Evolutionary conservation across 2,329 filamentous ascomycete species (phyloP), one percentile per base, ranked within the genome.

Genomic region (Tolypocladium guangdongense): DNA sequence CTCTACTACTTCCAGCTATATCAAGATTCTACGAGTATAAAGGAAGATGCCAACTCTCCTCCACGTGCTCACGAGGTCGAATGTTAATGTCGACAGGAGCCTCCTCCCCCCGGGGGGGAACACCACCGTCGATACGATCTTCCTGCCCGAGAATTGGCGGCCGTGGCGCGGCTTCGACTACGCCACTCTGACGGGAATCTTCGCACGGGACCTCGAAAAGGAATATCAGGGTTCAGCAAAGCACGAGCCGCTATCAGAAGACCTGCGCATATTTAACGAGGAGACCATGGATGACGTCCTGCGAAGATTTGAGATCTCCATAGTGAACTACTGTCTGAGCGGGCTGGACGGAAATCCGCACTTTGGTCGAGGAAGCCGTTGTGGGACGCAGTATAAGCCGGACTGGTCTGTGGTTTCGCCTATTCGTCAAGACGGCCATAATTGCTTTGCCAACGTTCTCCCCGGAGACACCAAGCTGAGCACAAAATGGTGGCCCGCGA

Each of bases 381-480:
- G 43, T 32, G 43, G 22, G 8, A 16, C 12, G 4, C 3, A 1
- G 8, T 27, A 46, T 12, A 27, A 32, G 22, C 43, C 43, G 7
- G 43, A 46, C 43, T 46, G 41, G 41, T 45, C 41, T 45, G 20
- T 45, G 7, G 24, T 45, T 45, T 45, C 41, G 11, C 20, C 8
- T 12, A 5, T 30, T 8, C 11, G 11, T 10, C 20, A 30, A 30
- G 12, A 12, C 4, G 10, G 11, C n/a, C n/a, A n/a, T n/a, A n/a
- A n/a, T 3, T 4, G 22, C 12, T 46, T 30, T 12, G 2, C 16
- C 20, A 52, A 45, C 24, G 3, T 50, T 24, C 18, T 55, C 24
- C 50, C 50, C 14, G 50, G 50, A 52, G 50, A 52, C 20, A 52
- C 50, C 8, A 52, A 52, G 43, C 50, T 52, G 4, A 12, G 47